These are phyloP conservation scores for Flaveria sonorensis DNA, from an alignment of 129 eudicot genomes.

Conservation along the genomic window DNA sequence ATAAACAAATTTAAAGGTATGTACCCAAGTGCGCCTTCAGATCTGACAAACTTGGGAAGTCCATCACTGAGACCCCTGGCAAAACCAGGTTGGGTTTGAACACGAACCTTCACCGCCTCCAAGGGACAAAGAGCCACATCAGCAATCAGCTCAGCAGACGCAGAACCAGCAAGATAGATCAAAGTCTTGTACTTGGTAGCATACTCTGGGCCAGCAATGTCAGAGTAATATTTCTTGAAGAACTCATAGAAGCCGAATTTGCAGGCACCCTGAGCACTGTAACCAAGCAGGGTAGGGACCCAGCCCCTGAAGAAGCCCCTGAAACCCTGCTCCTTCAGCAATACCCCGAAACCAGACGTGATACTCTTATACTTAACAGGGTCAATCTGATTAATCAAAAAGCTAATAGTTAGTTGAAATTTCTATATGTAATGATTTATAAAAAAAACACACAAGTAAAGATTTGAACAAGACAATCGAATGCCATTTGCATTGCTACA, in stretches of 20 bases:
- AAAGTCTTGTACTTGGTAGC: constrained; percentile 84
- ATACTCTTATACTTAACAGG: constrained; percentile 84
- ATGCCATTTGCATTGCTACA: not conserved
- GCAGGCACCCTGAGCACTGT: constrained; percentile 93
- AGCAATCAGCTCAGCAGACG: constrained; percentile 86
- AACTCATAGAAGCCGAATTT: constrained; percentile 84
- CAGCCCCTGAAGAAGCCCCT: constrained; percentile 80
- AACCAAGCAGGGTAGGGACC: constrained; percentile 79
- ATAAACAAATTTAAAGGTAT: not conserved
- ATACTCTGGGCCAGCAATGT: constrained; percentile 79
- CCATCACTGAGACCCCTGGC: constrained; percentile 82
- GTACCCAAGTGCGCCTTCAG: constrained; percentile 85
- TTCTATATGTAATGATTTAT: not conserved
- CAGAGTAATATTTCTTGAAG: constrained; percentile 90
- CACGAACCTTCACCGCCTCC: constrained; percentile 88
- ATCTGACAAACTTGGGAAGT: constrained; percentile 72
- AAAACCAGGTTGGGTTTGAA: constrained; percentile 86
- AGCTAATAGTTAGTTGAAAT: not conserved
- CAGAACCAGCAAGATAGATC: constrained; percentile 86
- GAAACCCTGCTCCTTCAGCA: constrained; percentile 75
- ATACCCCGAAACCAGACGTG: constrained; percentile 71
- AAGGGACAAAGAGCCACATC: constrained; percentile 84
- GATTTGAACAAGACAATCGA: not conserved
- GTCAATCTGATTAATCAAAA: constrained; percentile 49
- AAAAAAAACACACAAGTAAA: not conserved